Percentiles rank a stretch among this genome's conserved stretches.
These are phyloP conservation scores for Teratosphaeria epicoccoides DNA, from an alignment of 2,329 filamentous ascomycete species.

Conservation along the genomic window DNA sequence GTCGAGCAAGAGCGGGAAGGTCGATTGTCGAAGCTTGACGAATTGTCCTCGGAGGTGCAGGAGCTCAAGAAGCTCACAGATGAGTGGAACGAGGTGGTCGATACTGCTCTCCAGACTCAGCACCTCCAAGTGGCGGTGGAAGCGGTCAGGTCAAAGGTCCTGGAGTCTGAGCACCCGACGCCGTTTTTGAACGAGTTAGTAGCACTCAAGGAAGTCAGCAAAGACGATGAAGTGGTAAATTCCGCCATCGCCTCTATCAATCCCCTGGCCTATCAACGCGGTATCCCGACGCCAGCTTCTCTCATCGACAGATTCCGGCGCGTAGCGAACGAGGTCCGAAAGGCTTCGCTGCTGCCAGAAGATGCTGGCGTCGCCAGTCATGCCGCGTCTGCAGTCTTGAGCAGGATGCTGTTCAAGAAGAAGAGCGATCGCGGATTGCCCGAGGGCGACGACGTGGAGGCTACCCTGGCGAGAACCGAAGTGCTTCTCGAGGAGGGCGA, in stretches of 20 bases:
- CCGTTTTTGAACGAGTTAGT: conserved; percentile 91
- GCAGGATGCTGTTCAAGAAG: conserved; percentile 95
- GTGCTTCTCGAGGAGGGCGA: conserved; percentile 86
- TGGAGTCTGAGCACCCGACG: conserved; percentile 57
- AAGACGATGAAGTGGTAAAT: conserved; percentile 68
- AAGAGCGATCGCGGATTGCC: conserved; percentile 51
- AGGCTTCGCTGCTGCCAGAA: conserved; percentile 83
- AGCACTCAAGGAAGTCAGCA: conserved; percentile 80
- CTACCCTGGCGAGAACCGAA: conserved; percentile 80
- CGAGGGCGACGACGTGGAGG: conserved; percentile 82
- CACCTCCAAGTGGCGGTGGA: conserved; percentile 94
- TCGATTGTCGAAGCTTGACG: conserved; percentile 73
- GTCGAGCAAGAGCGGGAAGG: conserved; percentile 84
- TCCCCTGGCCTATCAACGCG: conserved; percentile 83
- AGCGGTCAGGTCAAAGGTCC: conserved; percentile 74
- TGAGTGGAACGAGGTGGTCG: conserved; percentile 83
- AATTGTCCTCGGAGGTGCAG: conserved; percentile 64
- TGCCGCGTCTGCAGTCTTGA: conserved; percentile 78
- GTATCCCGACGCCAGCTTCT: conserved; percentile 71
- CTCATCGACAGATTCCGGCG: conserved; percentile 93
- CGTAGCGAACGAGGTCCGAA: conserved; percentile 83
- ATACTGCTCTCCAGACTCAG: conserved; percentile 84
- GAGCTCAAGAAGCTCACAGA: conserved; percentile 80
- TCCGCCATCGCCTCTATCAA: conserved; percentile 96
- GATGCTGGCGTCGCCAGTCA: conserved; percentile 92